A percentile compares a stretch with the other conserved stretches of the same genome.
Conservation (phyloP, 2,329 filamentous ascomycete species). For the Colletotrichum magnum region DNA sequence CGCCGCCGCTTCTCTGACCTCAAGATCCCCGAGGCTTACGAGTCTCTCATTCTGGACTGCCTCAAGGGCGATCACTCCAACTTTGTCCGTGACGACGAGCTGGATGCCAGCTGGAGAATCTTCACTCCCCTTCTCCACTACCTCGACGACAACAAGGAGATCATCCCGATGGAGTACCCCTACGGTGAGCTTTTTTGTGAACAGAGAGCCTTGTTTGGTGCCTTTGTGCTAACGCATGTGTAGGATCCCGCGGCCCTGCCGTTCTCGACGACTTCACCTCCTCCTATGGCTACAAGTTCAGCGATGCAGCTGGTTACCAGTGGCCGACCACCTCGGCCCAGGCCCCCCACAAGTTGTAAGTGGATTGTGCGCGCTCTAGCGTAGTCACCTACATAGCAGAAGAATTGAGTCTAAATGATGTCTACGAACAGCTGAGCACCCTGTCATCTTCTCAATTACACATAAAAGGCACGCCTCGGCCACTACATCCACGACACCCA, state of each 20-base stretch:
- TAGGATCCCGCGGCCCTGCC: conserved; percentile 95
- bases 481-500: conserved; percentile 26
- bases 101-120: conserved; percentile 98
- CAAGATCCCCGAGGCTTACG: conserved; percentile 99
- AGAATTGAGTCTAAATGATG: conserved; percentile 40
- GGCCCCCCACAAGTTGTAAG: conserved; percentile 84
- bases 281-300: conserved; percentile 99
- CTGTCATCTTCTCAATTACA: conserved; percentile 21
- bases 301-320: conserved; percentile 94
- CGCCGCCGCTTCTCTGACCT: conserved; percentile 98
- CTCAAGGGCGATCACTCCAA: conserved; percentile 99
- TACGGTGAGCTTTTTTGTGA: conserved; percentile 78
- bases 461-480: conserved; percentile 21
- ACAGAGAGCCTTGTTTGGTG: background rate
- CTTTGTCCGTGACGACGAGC: conserved; percentile 96
- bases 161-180: conserved; percentile 99
- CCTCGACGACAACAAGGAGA: conserved; percentile 99
- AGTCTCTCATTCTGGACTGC: conserved; percentile 96
- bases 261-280: conserved; percentile 98
- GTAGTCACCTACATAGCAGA: conserved; percentile 39
- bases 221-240: conserved; percentile 42
- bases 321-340: conserved; percentile 86
- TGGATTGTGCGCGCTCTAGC: conserved; percentile 44
- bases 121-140: conserved; percentile 98
- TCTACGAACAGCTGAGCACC: conserved; percentile 39